Base-by-base conservation (phyloP, 345 rosid species). In the Ricinus communis region DNA sequence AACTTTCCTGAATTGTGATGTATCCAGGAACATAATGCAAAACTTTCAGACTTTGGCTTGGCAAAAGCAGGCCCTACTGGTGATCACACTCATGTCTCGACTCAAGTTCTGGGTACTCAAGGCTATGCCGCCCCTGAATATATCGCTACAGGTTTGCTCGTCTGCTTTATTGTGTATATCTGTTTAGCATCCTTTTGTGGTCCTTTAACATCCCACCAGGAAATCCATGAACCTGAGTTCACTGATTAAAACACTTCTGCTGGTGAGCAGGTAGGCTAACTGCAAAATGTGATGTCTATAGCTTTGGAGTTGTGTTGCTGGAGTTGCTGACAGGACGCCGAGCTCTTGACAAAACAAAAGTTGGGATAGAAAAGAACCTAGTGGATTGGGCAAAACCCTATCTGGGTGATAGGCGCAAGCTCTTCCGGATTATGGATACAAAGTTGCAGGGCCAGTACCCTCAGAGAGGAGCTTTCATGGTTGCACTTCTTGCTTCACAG, bases 111-210 rank as follows among this genome's bases (percentile, higher is more conserved):
- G 79, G 90, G 93, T 19, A 84, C 93, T 68, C 71, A 80, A 22
- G 93, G 93, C 47, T 88, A 88, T 68, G 83, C 85, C 50, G 89
- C 88, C 13, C 92, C 92, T 9, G 88, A 86, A 54, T 88, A 88
- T 55, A 67, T 86, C 31, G 88, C 83, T 64, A 87, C 87, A 81
- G 91, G 98, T 91, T 27, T 1, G 66, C 24, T 30, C 7, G 8
- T 10, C 15, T 40, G 15, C 18, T 16, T 65, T 10, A 13, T 18
- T 62, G 4, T 36, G n/a, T n/a, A n/a, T n/a, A n/a, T n/a, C n/a
- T n/a, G n/a, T n/a, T n/a, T n/a, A n/a, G n/a, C n/a, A n/a, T n/a
- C n/a, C n/a, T n/a, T n/a, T n/a, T n/a, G n/a, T n/a, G n/a, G n/a
- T n/a, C n/a, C n/a, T n/a, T n/a, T n/a, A n/a, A n/a, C n/a, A n/a